phyloP scores from a whole-genome alignment of 1,284 basidiomycete genomes.

The Boletus calvinii region DNA sequence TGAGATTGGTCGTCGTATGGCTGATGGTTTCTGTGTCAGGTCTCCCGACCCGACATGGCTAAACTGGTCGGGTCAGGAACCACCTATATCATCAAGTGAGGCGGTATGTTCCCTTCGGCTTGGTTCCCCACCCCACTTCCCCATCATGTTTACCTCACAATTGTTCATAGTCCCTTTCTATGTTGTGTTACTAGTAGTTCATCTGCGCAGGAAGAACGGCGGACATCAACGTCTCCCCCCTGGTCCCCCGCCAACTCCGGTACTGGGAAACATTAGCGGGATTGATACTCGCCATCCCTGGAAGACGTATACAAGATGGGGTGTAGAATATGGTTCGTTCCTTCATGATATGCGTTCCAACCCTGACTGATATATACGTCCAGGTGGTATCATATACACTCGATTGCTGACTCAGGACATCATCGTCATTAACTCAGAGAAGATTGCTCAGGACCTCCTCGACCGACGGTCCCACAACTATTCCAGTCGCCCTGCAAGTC shows the following conservation, averaged over 20 bases:
- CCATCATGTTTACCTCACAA: constrained; percentile 7
- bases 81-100: constrained; percentile 3
- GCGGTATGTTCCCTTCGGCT: neutral
- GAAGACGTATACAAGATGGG: constrained; percentile 26
- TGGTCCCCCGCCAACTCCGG: constrained; percentile 19
- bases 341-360: neutral
- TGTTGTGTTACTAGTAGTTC: constrained; percentile 8
- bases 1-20: neutral
- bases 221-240: constrained; percentile 19
- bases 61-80: neutral
- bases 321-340: constrained; percentile 22
- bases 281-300: constrained; percentile 22
- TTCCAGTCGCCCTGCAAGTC: constrained; percentile 21
- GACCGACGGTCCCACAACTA: constrained; percentile 23
- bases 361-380: neutral
- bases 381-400: constrained; percentile 26
- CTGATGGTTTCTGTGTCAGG: neutral
- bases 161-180: constrained; percentile 8
- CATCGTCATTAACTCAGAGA: constrained; percentile 27
- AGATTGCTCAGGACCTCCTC: constrained; percentile 25
- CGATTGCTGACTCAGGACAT: constrained; percentile 18
- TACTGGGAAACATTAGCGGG: constrained; percentile 24
- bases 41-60: neutral
- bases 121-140: neutral
- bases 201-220: constrained; percentile 10